Percentiles rank a stretch among this genome's conserved stretches.
Evolutionary conservation across 768 basidiomycete species (phyloP).

Genomic region (Tricholomella constricta): DNA sequence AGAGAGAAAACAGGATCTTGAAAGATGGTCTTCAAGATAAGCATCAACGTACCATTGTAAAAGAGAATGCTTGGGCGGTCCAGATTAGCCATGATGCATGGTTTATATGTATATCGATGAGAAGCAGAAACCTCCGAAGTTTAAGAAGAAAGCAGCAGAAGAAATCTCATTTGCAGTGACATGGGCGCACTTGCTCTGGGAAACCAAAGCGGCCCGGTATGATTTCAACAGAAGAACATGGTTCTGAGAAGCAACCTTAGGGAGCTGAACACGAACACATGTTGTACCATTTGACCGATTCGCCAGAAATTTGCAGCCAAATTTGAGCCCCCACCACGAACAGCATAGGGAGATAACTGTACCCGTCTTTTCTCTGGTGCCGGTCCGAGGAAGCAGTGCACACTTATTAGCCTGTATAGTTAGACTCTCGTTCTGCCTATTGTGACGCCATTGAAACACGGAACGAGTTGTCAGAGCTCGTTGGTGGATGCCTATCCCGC

Average conservation of each 20-base stretch:
- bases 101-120: neutral
- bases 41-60: constrained; percentile 1
- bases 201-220: constrained; percentile 8
- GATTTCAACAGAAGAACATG: neutral
- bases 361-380: too few species aligned
- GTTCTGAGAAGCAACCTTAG: constrained; percentile 6
- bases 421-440: too few species aligned
- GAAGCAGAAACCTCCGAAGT: neutral
- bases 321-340: neutral
- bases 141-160: neutral
- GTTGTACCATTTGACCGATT: constrained; percentile 1
- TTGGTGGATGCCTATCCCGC: too few species aligned
- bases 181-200: neutral
- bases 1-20: neutral
- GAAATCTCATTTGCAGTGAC: neutral
- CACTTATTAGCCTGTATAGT: too few species aligned
- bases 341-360: neutral
- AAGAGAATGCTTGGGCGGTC: neutral
- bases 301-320: neutral
- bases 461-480: too few species aligned
- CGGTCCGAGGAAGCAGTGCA: too few species aligned
- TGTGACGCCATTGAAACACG: too few species aligned
- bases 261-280: constrained; percentile 5
- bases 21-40: neutral
- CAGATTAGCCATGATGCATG: neutral